phyloP scores from a whole-genome alignment of 2,329 filamentous ascomycete species.

The Penicillium frequentans region DNA sequence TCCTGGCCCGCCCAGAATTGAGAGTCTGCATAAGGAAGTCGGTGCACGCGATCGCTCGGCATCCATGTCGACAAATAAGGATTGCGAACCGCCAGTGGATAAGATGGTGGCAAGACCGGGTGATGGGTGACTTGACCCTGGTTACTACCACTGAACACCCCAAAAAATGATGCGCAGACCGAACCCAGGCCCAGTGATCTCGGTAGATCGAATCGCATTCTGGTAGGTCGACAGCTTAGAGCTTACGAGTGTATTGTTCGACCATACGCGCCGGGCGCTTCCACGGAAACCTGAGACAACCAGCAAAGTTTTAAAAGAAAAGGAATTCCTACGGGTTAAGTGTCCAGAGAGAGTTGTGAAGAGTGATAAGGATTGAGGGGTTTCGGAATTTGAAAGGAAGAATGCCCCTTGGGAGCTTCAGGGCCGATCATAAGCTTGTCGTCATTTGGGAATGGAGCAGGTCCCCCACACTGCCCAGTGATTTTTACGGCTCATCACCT shows the following conservation, averaged over 20 bases:
- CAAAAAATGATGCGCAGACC: constrained; percentile 21
- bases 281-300: not conserved
- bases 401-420: constrained; percentile 1
- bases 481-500: not conserved
- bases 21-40: constrained; percentile 38
- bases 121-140: constrained; percentile 17
- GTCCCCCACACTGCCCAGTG: not conserved
- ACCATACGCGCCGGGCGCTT: not conserved
- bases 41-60: constrained; percentile 38
- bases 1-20: constrained; percentile 47
- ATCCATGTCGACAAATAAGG: constrained; percentile 49
- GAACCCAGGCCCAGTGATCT: constrained; percentile 21
- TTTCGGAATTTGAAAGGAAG: not conserved
- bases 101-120: constrained; percentile 42
- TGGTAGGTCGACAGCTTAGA: not conserved
- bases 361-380: not conserved
- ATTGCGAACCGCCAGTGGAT: constrained; percentile 46
- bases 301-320: not conserved
- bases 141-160: constrained; percentile 11
- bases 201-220: constrained; percentile 16
- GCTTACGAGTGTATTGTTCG: not conserved
- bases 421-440: not conserved
- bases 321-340: not conserved
- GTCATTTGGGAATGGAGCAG: constrained; percentile 7
- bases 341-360: not conserved